Base-by-base conservation (phyloP, 2,329 filamentous ascomycete species). In the Venturia oleaginea region DNA sequence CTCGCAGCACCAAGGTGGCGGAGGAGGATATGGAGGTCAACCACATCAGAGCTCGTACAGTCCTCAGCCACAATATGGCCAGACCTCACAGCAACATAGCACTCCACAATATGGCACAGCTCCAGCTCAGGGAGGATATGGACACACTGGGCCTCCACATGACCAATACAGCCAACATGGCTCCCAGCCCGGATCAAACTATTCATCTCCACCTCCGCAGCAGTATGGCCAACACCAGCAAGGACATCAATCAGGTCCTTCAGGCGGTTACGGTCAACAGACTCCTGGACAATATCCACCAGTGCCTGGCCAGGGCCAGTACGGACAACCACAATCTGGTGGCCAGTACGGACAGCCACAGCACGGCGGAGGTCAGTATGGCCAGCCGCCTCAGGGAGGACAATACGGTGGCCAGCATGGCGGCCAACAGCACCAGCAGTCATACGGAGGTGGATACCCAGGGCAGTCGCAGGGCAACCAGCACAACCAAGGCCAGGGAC, bases 11-110 rank as follows among this genome's bases (percentile, higher is more conserved):
- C 51, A 64, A 22, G 54, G 57, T 27, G 54, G 57, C n/a, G 17
- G 22, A 22, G 40, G 54, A 62, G 61, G n/a, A 32, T 54, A 64
- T 24, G 63, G 37, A 13, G 34, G 22, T 46, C 61, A 62, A 51
- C 37, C 38, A 51, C 46, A 62, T n/a, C 54, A 64, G 46, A 48
- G 64, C 43, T 65, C 64, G 27, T 61, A 62, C 42, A 51, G 34
- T 46, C 11, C 38, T 19, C 40, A 40, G 8, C 30, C 64, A n/a
- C 46, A 59, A 15, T 59, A 64, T 37, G 62, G 62, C n/a, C 46
- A 59, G 37, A 37, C 30, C 13, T 24, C 30, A 38, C 62, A 64
- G 15, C 62, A 64, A 10, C 46, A 55, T 24, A 34, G 22, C 34
- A 57, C 51, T 57, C 34, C 51, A 15, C 51, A 57, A n/a, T 38